Evolutionary conservation across 2,329 filamentous ascomycete genomes (phyloP).

Genomic region (Zalaria obscura): DNA sequence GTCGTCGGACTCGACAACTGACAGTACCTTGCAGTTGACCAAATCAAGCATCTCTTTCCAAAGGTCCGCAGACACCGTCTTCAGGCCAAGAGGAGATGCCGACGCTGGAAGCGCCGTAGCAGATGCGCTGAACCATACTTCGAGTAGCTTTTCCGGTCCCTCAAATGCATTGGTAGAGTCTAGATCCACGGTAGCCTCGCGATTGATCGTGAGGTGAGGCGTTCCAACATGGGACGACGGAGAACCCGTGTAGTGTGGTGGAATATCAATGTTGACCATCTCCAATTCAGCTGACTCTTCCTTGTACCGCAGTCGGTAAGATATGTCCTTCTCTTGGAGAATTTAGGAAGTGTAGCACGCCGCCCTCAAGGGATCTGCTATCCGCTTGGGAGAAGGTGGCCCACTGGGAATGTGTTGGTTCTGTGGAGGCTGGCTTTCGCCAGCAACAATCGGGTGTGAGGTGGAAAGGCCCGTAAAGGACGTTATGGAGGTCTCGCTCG

Average conservation of each 20-base stretch:
- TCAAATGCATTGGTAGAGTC: conserved; percentile 96
- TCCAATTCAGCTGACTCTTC: conserved; percentile 25
- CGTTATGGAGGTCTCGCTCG: conserved; percentile 88
- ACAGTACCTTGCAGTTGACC: conserved; percentile 97
- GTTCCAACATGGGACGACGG: conserved; percentile 66
- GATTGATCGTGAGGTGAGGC: conserved; percentile 90
- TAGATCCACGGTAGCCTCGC: conserved; percentile 79
- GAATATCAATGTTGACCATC: conserved; percentile 76
- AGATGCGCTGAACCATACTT: conserved; percentile 92
- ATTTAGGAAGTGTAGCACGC: conserved; percentile 62
- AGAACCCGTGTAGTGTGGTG: conserved; percentile 60
- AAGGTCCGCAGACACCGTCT: conserved; percentile 65
- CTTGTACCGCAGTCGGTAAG: neutral
- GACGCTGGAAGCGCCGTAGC: conserved; percentile 56
- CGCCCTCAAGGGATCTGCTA: conserved; percentile 88
- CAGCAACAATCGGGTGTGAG: conserved; percentile 51
- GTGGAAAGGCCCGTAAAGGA: conserved; percentile 49
- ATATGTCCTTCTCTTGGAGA: conserved; percentile 1
- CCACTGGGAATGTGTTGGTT: conserved; percentile 49
- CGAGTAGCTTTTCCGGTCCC: conserved; percentile 92
- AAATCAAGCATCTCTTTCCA: conserved; percentile 98
- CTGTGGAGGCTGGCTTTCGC: conserved; percentile 66
- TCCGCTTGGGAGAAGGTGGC: conserved; percentile 95
- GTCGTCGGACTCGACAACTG: conserved; percentile 80
- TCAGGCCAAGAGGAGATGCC: conserved; percentile 63